Conservation (phyloP, 306 rosid genomes). For the Abrus pulchellus region DNA sequence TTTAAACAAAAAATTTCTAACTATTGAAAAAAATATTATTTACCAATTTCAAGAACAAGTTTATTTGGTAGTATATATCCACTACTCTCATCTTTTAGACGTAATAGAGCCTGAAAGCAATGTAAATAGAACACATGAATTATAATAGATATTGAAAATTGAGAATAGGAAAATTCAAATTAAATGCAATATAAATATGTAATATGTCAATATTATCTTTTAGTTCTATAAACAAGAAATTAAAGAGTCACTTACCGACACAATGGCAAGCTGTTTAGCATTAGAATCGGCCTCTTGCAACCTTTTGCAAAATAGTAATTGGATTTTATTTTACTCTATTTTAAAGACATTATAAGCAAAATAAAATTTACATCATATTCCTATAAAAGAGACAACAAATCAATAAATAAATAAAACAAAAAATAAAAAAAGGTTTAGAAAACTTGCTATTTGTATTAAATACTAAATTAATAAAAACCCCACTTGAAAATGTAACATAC, state of each 20-base stretch:
- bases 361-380: neutral
- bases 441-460: neutral
- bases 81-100: conserved; percentile 94
- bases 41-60: conserved; percentile 85
- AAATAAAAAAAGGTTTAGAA: neutral
- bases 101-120: conserved; percentile 80
- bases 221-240: neutral
- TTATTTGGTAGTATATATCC: conserved; percentile 93
- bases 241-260: conserved; percentile 62
- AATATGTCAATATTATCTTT: neutral
- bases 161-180: conserved; percentile 11
- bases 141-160: neutral
- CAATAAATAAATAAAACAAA: neutral
- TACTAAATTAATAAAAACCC: conserved; percentile 19
- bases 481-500: conserved; percentile 51
- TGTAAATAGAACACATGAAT: conserved; percentile 14
- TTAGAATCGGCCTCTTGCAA: conserved; percentile 75
- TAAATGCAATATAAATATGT: neutral
- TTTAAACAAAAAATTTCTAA: conserved; percentile 8
- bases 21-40: neutral
- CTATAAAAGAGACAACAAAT: conserved; percentile 17
- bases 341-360: conserved; percentile 35
- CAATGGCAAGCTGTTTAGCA: conserved; percentile 89
- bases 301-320: conserved; percentile 55
- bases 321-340: conserved; percentile 10